phyloP scores from a whole-genome alignment of 495 filamentous ascomycete species.

The Monascus purpureus region DNA sequence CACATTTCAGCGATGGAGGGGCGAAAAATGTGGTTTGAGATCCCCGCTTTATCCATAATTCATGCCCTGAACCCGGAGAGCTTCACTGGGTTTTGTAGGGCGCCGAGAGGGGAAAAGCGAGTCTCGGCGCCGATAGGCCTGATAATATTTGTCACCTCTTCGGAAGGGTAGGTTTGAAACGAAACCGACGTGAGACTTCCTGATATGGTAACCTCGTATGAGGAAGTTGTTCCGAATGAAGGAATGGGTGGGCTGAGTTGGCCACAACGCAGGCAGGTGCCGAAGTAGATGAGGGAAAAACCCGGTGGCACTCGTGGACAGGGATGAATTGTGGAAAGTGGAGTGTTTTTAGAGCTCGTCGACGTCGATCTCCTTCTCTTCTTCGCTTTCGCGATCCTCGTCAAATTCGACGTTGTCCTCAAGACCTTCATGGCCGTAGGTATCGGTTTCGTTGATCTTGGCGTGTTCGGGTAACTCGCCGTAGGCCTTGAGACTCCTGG shows the following conservation, averaged over 20 bases:
- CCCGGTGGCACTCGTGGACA: conserved; percentile 24
- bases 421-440: conserved; percentile 54
- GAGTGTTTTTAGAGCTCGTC: conserved; percentile 44
- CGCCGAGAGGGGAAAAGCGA: conserved; percentile 4
- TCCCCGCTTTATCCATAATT: conserved; percentile 13
- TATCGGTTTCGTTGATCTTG: conserved; percentile 99
- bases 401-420: conserved; percentile 49
- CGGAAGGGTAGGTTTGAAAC: background rate
- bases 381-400: conserved; percentile 42
- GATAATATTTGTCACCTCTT: conserved; percentile 2
- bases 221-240: conserved; percentile 2
- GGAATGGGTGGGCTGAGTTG: background rate
- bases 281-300: conserved; percentile 13
- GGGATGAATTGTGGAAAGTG: no score
- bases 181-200: background rate
- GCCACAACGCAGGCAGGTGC: conserved; percentile 1
- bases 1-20: no score
- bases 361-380: conserved; percentile 46
- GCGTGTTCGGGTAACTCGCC: conserved; percentile 93
- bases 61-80: conserved; percentile 11
- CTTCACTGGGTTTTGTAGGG: conserved; percentile 6
- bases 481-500: conserved; percentile 84
- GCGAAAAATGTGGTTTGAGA: no score
- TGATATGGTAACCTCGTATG: conserved; percentile 2
- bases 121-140: conserved; percentile 9